Percentiles rank a stretch among this genome's conserved stretches.
These are phyloP conservation scores for Quercus gilva DNA, from an alignment of 306 rosid species.

Conservation along the genomic window DNA sequence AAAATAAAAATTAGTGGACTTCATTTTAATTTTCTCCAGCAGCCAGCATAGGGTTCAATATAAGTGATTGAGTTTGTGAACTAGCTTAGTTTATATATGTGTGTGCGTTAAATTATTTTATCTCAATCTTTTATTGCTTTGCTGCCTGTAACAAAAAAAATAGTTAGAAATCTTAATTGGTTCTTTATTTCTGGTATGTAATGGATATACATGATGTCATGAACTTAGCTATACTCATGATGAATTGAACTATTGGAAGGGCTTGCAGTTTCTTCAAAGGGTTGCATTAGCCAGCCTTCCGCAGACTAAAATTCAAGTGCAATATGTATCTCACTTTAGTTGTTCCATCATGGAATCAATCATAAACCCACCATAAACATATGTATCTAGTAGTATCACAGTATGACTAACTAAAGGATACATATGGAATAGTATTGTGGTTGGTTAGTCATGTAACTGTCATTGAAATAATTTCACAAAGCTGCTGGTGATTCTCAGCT, in stretches of 20 bases:
- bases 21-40: not conserved
- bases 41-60: not conserved
- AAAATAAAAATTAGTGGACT: not conserved
- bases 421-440: not conserved
- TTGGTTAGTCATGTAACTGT: not conserved
- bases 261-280: not conserved
- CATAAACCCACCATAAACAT: not conserved
- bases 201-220: not conserved
- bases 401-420: not conserved
- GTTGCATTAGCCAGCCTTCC: not conserved
- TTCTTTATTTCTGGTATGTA: not conserved
- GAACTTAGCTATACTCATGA: not conserved
- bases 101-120: not conserved
- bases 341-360: not conserved
- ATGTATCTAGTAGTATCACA: not conserved
- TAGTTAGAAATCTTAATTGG: not conserved
- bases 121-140: not conserved
- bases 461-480: slow-evolving; percentile 1
- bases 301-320: not conserved
- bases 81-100: not conserved
- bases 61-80: not conserved
- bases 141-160: not conserved
- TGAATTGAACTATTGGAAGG: not conserved
- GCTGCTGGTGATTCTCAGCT: slow-evolving; percentile 47
- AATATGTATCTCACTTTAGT: not conserved